Evolutionary conservation across 129 eudicot species (phyloP).

Genomic region (Dittrichia graveolens): DNA sequence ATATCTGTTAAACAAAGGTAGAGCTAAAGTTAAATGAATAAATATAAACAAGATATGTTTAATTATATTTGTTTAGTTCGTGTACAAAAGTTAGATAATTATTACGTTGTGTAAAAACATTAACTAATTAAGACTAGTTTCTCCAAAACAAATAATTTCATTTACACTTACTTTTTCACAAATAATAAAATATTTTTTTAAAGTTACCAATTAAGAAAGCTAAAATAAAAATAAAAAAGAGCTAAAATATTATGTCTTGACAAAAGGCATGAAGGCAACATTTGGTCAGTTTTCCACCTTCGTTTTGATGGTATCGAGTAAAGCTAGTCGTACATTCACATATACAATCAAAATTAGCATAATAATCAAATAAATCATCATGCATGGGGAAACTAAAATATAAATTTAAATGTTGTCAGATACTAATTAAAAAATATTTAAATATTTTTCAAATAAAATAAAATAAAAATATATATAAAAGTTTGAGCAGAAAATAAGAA

Average conservation of each 20-base stretch:
- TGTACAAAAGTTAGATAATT: too few relatives aligned
- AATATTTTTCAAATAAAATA: constrained; percentile 13
- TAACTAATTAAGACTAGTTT: too few relatives aligned
- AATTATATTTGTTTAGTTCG: too few relatives aligned
- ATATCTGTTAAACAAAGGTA: too few relatives aligned
- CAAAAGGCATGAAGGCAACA: constrained; percentile 26
- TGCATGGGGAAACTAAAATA: constrained; percentile 31
- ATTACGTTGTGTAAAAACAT: too few relatives aligned
- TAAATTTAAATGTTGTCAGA: constrained; percentile 34
- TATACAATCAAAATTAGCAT: not conserved
- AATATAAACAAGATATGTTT: too few relatives aligned
- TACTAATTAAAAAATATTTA: constrained; percentile 3
- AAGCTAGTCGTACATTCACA: constrained; percentile 17
- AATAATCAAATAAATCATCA: constrained; percentile 13
- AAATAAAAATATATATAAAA: constrained; percentile 16
- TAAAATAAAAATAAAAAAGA: not conserved
- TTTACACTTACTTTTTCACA: not conserved
- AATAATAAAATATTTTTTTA: not conserved
- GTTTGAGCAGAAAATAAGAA: constrained; percentile 30
- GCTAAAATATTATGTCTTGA: constrained; percentile 12
- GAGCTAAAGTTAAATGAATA: too few relatives aligned
- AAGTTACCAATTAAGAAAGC: not conserved
- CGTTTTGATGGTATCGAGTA: constrained; percentile 19
- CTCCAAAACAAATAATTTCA: too few relatives aligned
- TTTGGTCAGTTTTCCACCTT: constrained; percentile 11